Percentiles rank a stretch among this genome's conserved stretches.
phyloP scores from a whole-genome alignment of 140 eudicot species.

The Erigeron philadelphicus region DNA sequence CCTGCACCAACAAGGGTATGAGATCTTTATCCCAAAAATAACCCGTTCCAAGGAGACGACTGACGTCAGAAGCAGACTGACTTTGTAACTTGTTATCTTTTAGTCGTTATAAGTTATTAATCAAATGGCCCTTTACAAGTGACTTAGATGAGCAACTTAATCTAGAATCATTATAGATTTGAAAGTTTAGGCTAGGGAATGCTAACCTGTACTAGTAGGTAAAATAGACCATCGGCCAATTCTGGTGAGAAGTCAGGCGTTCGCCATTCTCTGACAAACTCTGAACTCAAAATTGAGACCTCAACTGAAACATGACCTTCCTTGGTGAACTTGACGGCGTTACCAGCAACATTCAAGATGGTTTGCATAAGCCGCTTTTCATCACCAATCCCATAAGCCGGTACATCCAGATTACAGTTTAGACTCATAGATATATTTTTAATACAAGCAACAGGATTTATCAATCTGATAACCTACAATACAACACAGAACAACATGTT shows the following conservation, averaged over 20 bases:
- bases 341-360: conserved; percentile 67
- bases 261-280: conserved; percentile 48
- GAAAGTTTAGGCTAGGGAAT: neutral
- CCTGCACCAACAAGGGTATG: conserved; percentile 24
- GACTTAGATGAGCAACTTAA: no score
- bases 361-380: conserved; percentile 75
- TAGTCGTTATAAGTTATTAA: no score
- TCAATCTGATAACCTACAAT: conserved; percentile 53
- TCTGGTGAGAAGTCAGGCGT: conserved; percentile 52
- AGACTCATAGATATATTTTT: conserved; percentile 55
- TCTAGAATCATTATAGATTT: no score
- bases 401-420: conserved; percentile 54
- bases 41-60: no score
- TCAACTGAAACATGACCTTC: conserved; percentile 60
- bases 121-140: no score
- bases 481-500: neutral
- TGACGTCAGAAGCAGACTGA: no score
- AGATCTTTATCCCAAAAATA: neutral
- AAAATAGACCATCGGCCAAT: conserved; percentile 52
- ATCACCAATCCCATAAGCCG: conserved; percentile 67
- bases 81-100: no score
- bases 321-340: conserved; percentile 76
- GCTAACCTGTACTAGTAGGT: conserved; percentile 71
- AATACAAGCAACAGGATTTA: conserved; percentile 64
- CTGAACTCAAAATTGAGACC: conserved; percentile 57